Base-by-base conservation (phyloP, 1,139 yeast species). In the Blastobotrys proliferans region DNA sequence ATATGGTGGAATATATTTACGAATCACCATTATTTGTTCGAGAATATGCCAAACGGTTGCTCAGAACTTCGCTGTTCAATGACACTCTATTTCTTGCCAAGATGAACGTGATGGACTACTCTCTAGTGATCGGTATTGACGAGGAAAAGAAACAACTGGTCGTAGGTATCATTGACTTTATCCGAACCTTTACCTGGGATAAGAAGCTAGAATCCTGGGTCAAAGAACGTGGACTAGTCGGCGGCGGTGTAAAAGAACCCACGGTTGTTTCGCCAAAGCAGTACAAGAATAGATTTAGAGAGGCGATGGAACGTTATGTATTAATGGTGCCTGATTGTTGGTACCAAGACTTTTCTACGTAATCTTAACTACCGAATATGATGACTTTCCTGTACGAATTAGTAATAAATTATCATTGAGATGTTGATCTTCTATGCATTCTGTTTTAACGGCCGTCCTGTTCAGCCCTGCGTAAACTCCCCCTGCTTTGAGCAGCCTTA, bases 51-150 rank as follows among this genome's bases (percentile, higher is more conserved):
- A 92, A 94, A 60, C 81, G 83, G 55, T 65, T 88, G 35, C 64
- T 94, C 43, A 68, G 95, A 35, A 92, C 97, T 0, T 88, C 97
- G 0, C 67, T 94, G 30, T 92, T 94, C 80, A 94, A 94, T 59
- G 99, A 94, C 57, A 92, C 98, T 0, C 69, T 94, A 27, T 94
- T 92, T 61, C 69, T 94, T 43, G 92, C 95, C 11, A 94, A 94
- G 53, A 88, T 92, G 96, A 95, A 94, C 58, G 97, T 94, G 10
- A 94, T 94, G 99, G 99, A 94, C 64, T 94, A 94, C 58, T 90
- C 97, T 1, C 70, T 94, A 52, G 95, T 94, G 13, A 83, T 94
- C 49, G 98, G 97, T 0, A 85, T 94, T 39, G 94, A 85, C 56
- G 78, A 79, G 39, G 80, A 78, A 29, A 74, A 76, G 38, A 74